phyloP scores from a whole-genome alignment of 306 rosid species.

The Cercis canadensis region DNA sequence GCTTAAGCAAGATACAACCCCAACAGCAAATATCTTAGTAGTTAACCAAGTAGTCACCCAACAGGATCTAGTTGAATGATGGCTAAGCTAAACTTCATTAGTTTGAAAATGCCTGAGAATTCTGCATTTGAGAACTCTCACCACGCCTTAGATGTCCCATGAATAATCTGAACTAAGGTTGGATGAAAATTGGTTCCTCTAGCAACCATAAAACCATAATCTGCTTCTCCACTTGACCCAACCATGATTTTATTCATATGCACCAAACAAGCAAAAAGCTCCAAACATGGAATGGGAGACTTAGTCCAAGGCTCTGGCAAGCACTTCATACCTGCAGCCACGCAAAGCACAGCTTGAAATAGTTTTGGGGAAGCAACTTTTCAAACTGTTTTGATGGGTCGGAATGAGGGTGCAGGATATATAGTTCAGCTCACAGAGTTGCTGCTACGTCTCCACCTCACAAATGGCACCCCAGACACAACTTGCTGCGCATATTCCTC shows the following conservation, averaged over 20 bases:
- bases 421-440: conserved; percentile 26
- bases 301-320: conserved; percentile 2
- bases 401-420: conserved; percentile 14
- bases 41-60: neutral
- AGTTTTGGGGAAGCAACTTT: conserved; percentile 2
- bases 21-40: neutral
- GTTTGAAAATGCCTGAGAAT: conserved; percentile 15
- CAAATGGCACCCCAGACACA: conserved; percentile 84
- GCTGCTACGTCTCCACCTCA: conserved; percentile 41
- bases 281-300: conserved; percentile 16
- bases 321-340: conserved; percentile 21
- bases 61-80: conserved; percentile 11
- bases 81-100: conserved; percentile 25
- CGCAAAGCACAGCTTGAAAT: neutral
- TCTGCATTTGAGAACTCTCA: no score
- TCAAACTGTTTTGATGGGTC: conserved; percentile 14
- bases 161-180: neutral
- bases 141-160: neutral
- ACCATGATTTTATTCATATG: conserved; percentile 11
- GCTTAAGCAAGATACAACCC: conserved; percentile 4
- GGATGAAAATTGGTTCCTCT: neutral
- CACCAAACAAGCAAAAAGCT: conserved; percentile 16
- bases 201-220: conserved; percentile 15
- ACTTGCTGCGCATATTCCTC: conserved; percentile 65
- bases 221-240: conserved; percentile 11